phyloP scores from a whole-genome alignment of 495 filamentous ascomycete species.

The Talaromyces ruber region DNA sequence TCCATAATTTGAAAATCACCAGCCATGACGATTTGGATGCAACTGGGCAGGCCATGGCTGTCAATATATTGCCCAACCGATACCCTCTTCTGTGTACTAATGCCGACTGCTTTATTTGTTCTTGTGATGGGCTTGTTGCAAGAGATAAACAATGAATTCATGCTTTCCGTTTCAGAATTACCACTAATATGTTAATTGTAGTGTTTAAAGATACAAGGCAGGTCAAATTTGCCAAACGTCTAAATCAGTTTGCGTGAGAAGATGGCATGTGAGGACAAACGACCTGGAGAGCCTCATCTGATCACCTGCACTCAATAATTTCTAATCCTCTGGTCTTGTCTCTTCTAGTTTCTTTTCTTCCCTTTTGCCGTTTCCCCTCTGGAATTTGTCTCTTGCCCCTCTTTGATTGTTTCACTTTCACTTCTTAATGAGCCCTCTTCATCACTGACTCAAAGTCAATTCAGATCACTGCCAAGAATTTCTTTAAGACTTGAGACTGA shows the following conservation, averaged over 20 bases:
- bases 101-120: neutral
- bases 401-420: neutral
- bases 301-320: neutral
- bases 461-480: neutral
- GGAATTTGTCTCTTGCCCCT: neutral
- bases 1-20: neutral
- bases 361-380: neutral
- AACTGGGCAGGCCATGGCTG: neutral
- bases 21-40: neutral
- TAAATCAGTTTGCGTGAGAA: neutral
- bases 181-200: neutral
- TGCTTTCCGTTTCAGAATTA: neutral
- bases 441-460: neutral
- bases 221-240: neutral
- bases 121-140: neutral
- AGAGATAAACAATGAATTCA: neutral
- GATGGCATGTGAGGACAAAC: neutral
- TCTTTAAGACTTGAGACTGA: neutral
- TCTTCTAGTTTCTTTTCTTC: neutral
- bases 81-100: neutral
- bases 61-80: neutral
- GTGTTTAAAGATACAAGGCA: neutral
- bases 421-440: neutral
- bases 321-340: neutral
- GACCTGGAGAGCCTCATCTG: neutral